Conservation (phyloP, 257 asterid species). For the Solanum sparsipilum region DNA sequence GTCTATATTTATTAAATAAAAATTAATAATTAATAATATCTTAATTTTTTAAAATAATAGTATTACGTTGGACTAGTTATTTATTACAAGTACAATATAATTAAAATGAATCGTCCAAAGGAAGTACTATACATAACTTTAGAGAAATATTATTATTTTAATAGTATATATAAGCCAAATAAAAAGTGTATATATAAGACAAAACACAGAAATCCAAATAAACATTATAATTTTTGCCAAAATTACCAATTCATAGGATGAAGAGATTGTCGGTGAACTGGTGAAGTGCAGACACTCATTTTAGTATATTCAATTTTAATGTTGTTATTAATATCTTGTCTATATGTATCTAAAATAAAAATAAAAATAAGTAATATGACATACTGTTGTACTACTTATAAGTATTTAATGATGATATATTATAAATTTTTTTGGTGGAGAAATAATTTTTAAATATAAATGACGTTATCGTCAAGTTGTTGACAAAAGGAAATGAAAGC, state of each 20-base stretch:
- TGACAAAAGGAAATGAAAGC: neutral
- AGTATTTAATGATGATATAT: neutral
- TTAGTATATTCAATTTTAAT: neutral
- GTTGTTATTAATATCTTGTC: neutral
- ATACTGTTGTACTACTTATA: neutral
- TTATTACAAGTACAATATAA: neutral
- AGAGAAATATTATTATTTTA: neutral
- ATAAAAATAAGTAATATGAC: neutral
- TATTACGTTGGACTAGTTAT: neutral
- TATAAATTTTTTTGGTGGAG: neutral
- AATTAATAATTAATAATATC: neutral
- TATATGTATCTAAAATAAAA: too few relatives aligned
- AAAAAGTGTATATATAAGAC: too few relatives aligned
- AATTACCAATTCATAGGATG: neutral
- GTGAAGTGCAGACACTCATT: neutral
- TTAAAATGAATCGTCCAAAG: neutral
- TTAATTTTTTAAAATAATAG: neutral
- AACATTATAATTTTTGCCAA: neutral
- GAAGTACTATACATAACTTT: neutral
- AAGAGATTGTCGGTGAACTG: neutral
- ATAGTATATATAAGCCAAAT: too few relatives aligned
- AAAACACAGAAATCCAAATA: neutral
- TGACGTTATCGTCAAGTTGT: neutral
- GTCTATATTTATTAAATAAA: too few relatives aligned
- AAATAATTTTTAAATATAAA: neutral